These are phyloP conservation scores for Aspergillus phoenicis DNA, from an alignment of 2,329 filamentous ascomycete genomes.

Conservation along the genomic window DNA sequence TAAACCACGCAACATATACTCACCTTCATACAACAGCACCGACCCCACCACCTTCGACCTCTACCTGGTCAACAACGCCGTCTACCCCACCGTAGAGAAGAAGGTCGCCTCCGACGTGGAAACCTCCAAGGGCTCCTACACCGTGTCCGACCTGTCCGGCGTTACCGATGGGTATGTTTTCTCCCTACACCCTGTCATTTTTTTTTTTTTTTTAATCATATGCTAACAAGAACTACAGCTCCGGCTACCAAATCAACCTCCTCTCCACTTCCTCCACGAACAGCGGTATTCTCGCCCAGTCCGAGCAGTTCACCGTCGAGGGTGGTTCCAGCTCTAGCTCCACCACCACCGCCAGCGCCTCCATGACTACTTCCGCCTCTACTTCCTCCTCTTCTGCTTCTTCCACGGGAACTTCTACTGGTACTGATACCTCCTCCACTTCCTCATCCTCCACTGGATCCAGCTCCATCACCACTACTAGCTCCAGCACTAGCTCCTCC, in stretches of 20 bases:
- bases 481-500: background rate
- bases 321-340: conserved; percentile 19
- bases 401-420: conserved; percentile 14
- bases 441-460: conserved; percentile 7
- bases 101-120: conserved; percentile 41
- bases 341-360: conserved; percentile 14
- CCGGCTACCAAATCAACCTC: conserved; percentile 47
- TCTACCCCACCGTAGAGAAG: conserved; percentile 36
- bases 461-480: background rate
- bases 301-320: conserved; percentile 38
- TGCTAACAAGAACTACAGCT: conserved; percentile 18
- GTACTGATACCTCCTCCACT: conserved; percentile 1
- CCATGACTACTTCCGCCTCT: conserved; percentile 15
- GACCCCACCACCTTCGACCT: conserved; percentile 45
- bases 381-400: conserved; percentile 18
- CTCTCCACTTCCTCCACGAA: conserved; percentile 36
- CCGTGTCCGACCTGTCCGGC: conserved; percentile 32
- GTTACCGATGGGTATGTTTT: conserved; percentile 26
- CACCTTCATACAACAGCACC: conserved; percentile 28
- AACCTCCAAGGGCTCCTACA: conserved; percentile 41
- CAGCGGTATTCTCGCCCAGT: conserved; percentile 47
- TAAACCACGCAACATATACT: background rate
- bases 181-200: background rate
- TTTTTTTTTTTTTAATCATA: too few species aligned
- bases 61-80: conserved; percentile 44